Evolutionary conservation across 305 asterid species (phyloP), one percentile per base, ranked within the genome.

Genomic region (Fraxinus nigra): DNA sequence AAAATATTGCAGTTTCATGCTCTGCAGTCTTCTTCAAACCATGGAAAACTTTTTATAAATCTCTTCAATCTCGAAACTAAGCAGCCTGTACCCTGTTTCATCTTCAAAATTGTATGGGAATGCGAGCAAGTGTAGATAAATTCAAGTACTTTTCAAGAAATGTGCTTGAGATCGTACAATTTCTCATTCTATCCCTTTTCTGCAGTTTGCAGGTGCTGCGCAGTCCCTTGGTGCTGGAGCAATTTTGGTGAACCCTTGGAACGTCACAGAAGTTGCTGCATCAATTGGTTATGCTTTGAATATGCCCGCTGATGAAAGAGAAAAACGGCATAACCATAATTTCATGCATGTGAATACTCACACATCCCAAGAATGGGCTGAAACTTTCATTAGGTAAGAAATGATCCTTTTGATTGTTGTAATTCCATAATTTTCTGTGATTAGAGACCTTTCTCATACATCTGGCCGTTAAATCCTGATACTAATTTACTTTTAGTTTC

Each of bases 151-250:
- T 20, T 22, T 10, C 14, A 10, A 61, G 32, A 61, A 61, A 22
- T 61, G 72, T 3, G 72, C 72, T 7, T 22, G 72, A 61, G 72
- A 9, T 24, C 26, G 7, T 22, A 61, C 33, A 26, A 61, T 56
- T 61, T 61, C 32, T 22, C 72, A 22, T 61, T 81, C 78, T 46
- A 38, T 54, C 8, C 48, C 67, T 11, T 20, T 51, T 81, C 82
- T 85, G 70, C 85, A 94, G 98, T 94, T 94, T 88, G 98, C 98
- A 63, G 98, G 98, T 22, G 98, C 98, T 0, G 98, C 98, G 74
- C 98, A 94, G 83, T 94, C 98, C 63, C 96, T 94, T 78, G 98
- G 98, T 78, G 98, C 98, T 32, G 98, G 98, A 77, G 97, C 98
- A 74, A 90, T 93, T 76, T 84, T 95, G 78, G 98, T 95, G 69